A percentile compares a stretch with the other conserved stretches of the same genome.
Evolutionary conservation across 1,284 basidiomycete species (phyloP).

Genomic region (Heterobasidion parviporum): DNA sequence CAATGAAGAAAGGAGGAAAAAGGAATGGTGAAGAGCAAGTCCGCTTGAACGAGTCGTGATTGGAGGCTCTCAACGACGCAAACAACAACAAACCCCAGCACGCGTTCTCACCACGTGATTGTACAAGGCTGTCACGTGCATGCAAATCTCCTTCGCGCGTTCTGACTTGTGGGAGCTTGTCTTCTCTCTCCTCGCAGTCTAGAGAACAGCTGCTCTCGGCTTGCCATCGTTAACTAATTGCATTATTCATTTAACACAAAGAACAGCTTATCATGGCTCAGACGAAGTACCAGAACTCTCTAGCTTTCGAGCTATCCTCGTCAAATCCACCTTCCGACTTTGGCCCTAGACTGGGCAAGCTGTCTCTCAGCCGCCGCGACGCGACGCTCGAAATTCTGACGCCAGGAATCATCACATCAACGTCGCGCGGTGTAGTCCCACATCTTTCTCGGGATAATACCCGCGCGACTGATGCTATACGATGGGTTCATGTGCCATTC

Average conservation of each 20-base stretch:
- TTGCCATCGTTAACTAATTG: too few species aligned
- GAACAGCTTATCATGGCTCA: background rate
- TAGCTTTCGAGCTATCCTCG: constrained; percentile 5
- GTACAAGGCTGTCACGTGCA: background rate
- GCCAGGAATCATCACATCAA: constrained; percentile 51
- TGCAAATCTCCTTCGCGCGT: background rate
- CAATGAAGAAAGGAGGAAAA: background rate
- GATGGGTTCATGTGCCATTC: constrained; percentile 63
- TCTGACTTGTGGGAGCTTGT: background rate
- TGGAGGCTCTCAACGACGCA: background rate
- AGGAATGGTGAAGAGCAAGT: background rate
- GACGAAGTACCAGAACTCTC: background rate
- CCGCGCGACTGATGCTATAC: constrained; percentile 36
- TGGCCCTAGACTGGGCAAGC: constrained; percentile 13
- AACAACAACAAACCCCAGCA: background rate
- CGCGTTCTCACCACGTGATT: background rate
- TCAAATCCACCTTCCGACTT: constrained; percentile 1
- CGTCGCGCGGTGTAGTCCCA: constrained; percentile 65
- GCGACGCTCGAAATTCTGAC: constrained; percentile 36
- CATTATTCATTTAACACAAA: too few species aligned
- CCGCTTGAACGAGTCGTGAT: too few species aligned
- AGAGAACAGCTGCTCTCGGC: background rate
- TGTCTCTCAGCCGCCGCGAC: constrained; percentile 11
- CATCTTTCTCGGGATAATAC: constrained; percentile 67
- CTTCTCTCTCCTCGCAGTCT: too few species aligned